Percentiles rank a stretch among this genome's conserved stretches.
These are phyloP conservation scores for Xerocomus minutiporus DNA, from an alignment of 1,284 basidiomycete species.

Conservation along the genomic window DNA sequence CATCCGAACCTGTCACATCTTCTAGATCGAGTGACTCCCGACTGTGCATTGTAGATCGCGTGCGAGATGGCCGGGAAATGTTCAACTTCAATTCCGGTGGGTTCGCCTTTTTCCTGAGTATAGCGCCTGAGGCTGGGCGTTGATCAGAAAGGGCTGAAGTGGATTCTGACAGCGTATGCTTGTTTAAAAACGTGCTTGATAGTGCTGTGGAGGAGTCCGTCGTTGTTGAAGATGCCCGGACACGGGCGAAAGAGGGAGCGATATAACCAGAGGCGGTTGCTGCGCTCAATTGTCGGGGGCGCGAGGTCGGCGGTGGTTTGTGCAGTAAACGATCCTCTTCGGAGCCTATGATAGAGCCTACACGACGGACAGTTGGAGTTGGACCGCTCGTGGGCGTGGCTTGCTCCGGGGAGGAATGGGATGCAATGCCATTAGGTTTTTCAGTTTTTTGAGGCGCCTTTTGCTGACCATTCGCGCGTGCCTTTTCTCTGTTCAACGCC, in stretches of 20 bases:
- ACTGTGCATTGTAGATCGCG: constrained; percentile 49
- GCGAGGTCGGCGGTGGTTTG: constrained; percentile 28
- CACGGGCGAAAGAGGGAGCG: constrained; percentile 22
- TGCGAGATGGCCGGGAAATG: constrained; percentile 40
- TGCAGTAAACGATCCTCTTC: constrained; percentile 47
- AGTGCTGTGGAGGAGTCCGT: constrained; percentile 23
- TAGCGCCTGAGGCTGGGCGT: constrained; percentile 30
- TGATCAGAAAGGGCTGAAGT: constrained; percentile 19
- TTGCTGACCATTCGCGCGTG: constrained; percentile 38
- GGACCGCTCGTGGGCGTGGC: constrained; percentile 27
- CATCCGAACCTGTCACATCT: constrained; percentile 64
- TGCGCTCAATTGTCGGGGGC: constrained; percentile 35
- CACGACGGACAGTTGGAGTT: constrained; percentile 46
- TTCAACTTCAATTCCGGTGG: constrained; percentile 30
- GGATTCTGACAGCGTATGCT: constrained; percentile 27
- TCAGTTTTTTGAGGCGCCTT: constrained; percentile 23
- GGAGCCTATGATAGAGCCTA: constrained; percentile 54
- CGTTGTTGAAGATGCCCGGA: constrained; percentile 30
- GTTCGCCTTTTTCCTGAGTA: constrained; percentile 17
- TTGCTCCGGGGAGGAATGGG: constrained; percentile 21
- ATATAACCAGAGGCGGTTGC: constrained; percentile 28
- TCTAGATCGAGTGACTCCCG: constrained; percentile 70
- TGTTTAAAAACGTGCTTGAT: constrained; percentile 13
- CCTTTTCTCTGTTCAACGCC: constrained; percentile 67
- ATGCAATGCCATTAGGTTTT: constrained; percentile 19